Evolutionary conservation across 805 yeast species (phyloP).

Genomic region (Kazachstania psychrophila): DNA sequence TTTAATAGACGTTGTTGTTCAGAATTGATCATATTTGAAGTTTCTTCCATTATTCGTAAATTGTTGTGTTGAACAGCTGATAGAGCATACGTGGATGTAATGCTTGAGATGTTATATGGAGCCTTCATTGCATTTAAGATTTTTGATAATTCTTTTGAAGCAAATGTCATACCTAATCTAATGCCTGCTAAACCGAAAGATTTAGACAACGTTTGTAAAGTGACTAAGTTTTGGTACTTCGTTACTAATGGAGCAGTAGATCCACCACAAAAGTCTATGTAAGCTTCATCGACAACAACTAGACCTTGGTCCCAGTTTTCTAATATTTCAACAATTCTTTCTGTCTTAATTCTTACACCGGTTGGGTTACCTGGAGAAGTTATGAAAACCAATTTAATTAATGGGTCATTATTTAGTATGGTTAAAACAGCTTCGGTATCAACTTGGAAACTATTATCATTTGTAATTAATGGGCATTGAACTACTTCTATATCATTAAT

Average conservation of each 20-base stretch:
- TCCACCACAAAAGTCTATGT: slow-evolving; percentile 76
- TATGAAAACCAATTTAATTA: slow-evolving; percentile 66
- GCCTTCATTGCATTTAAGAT: slow-evolving; percentile 87
- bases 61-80: slow-evolving; percentile 60
- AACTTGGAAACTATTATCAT: slow-evolving; percentile 55
- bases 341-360: slow-evolving; percentile 48
- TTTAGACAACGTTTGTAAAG: slow-evolving; percentile 85
- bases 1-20: slow-evolving; percentile 50
- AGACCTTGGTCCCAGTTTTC: slow-evolving; percentile 58
- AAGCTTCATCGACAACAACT: slow-evolving; percentile 89
- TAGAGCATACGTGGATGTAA: slow-evolving; percentile 65
- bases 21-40: slow-evolving; percentile 39
- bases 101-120: slow-evolving; percentile 84
- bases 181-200: slow-evolving; percentile 96
- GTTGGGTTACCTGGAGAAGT: slow-evolving; percentile 99
- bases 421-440: slow-evolving; percentile 47
- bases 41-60: slow-evolving; percentile 47
- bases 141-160: slow-evolving; percentile 49
- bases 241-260: slow-evolving; percentile 74
- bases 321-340: slow-evolving; percentile 41
- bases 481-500: slow-evolving; percentile 80
- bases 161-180: slow-evolving; percentile 74
- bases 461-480: slow-evolving; percentile 52
- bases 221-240: slow-evolving; percentile 73
- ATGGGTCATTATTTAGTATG: slow-evolving; percentile 44